Conservation (phyloP, 1,139 yeast species). For the Candida smagusa region DNA sequence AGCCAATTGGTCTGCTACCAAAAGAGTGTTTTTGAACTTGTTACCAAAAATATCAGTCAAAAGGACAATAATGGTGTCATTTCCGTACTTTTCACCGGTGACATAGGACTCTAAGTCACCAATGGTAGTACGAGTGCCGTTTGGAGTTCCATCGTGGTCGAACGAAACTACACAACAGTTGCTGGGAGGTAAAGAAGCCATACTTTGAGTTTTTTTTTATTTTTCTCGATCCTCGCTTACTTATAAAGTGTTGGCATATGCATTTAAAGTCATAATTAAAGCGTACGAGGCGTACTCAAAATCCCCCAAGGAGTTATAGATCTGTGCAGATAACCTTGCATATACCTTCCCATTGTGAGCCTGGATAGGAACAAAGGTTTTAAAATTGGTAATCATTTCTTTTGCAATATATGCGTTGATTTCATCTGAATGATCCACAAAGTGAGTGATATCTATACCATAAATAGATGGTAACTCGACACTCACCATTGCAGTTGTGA, state of each 20-base stretch:
- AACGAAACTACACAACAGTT: slow-evolving; percentile 15
- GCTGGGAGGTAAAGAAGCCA: slow-evolving; percentile 57
- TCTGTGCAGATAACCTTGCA: slow-evolving; percentile 57
- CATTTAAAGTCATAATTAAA: no score
- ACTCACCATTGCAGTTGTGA: slow-evolving; percentile 45
- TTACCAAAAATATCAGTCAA: slow-evolving; percentile 19
- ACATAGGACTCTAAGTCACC: slow-evolving; percentile 18
- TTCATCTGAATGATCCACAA: slow-evolving; percentile 4
- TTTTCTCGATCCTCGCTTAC: not conserved
- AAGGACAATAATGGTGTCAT: slow-evolving; percentile 14
- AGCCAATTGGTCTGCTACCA: slow-evolving; percentile 19
- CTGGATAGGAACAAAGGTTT: slow-evolving; percentile 46
- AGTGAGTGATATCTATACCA: slow-evolving; percentile 10
- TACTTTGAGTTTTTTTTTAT: slow-evolving; percentile 12
- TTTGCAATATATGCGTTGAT: slow-evolving; percentile 7
- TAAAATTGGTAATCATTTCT: slow-evolving; percentile 10
- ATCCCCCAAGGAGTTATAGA: slow-evolving; percentile 56
- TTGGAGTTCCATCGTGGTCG: slow-evolving; percentile 18
- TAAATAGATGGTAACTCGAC: slow-evolving; percentile 36
- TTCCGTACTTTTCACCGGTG: slow-evolving; percentile 14
- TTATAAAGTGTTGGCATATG: not conserved
- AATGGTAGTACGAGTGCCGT: slow-evolving; percentile 13
- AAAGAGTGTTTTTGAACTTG: slow-evolving; percentile 18
- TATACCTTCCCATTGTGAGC: slow-evolving; percentile 41
- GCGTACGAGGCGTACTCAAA: slow-evolving; percentile 17